These are phyloP conservation scores for Friedmanniomyces endolithicus DNA, from an alignment of 495 filamentous ascomycete species.

Conservation along the genomic window DNA sequence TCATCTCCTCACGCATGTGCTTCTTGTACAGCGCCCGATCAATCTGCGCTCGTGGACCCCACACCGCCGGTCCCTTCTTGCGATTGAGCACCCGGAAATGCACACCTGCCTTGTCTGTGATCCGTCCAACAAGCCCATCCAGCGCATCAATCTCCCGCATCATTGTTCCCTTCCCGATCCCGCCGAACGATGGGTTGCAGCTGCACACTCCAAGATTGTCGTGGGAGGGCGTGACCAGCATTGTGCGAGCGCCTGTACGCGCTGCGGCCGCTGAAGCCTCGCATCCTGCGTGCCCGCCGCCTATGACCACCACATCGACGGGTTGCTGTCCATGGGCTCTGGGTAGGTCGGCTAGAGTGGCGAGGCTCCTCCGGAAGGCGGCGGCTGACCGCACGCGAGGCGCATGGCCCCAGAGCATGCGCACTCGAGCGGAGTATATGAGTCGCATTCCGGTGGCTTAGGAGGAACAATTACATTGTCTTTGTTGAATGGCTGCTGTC, in stretches of 20 bases:
- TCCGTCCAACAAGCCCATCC: constrained; percentile 77
- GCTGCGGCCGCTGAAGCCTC: constrained; percentile 93
- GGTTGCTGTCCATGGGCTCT: neutral
- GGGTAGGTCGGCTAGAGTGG: constrained; percentile 26
- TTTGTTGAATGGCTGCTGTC: neutral
- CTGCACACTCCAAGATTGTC: constrained; percentile 91
- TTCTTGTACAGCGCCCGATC: constrained; percentile 81
- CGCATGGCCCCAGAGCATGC: constrained; percentile 32
- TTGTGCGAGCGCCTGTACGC: constrained; percentile 77
- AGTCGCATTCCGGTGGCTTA: constrained; percentile 8
- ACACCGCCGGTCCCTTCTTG: constrained; percentile 87
- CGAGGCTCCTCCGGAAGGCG: constrained; percentile 22
- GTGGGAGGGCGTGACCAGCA: constrained; percentile 72
- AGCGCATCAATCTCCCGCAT: constrained; percentile 90
- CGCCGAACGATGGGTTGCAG: constrained; percentile 94
- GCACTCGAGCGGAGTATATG: constrained; percentile 13
- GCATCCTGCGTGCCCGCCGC: constrained; percentile 87
- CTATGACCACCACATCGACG: constrained; percentile 81
- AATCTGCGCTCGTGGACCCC: constrained; percentile 94
- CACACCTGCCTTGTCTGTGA: constrained; percentile 85
- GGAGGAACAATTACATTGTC: neutral
- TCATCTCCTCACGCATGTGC: constrained; percentile 82
- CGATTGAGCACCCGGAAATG: constrained; percentile 83
- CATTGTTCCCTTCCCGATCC: constrained; percentile 98
- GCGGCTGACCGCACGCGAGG: constrained; percentile 30